phyloP scores from a whole-genome alignment of 78 protist species.

The Dictyostelium citrinum region DNA sequence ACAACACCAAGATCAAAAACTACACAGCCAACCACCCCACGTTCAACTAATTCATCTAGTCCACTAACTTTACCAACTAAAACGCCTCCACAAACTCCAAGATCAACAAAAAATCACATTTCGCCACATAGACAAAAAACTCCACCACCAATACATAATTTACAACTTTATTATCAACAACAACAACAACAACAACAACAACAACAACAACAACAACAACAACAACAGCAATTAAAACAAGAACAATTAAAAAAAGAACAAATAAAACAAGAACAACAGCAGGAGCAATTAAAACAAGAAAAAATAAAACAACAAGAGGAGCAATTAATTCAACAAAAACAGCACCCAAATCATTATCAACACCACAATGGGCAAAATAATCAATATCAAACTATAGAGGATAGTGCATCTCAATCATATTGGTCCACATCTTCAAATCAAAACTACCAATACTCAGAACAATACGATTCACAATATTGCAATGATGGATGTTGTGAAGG shows the following conservation, averaged over 20 bases:
- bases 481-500: not conserved
- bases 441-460: not conserved
- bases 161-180: not conserved
- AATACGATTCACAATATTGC: not conserved
- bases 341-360: not conserved
- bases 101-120: not conserved
- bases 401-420: not conserved
- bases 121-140: not conserved
- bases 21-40: not conserved
- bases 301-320: not conserved
- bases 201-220: not conserved
- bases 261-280: not conserved
- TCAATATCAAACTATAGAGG: not conserved
- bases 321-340: not conserved
- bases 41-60: not conserved
- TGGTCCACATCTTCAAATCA: not conserved
- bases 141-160: not conserved
- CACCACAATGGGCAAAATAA: not conserved
- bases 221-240: not conserved
- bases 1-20: not conserved
- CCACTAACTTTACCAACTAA: not conserved
- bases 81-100: not conserved
- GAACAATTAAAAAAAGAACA: not conserved
- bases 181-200: not conserved
- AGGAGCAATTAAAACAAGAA: not conserved